Conservation (phyloP, 768 basidiomycete genomes). For the Russula sp. region DNA sequence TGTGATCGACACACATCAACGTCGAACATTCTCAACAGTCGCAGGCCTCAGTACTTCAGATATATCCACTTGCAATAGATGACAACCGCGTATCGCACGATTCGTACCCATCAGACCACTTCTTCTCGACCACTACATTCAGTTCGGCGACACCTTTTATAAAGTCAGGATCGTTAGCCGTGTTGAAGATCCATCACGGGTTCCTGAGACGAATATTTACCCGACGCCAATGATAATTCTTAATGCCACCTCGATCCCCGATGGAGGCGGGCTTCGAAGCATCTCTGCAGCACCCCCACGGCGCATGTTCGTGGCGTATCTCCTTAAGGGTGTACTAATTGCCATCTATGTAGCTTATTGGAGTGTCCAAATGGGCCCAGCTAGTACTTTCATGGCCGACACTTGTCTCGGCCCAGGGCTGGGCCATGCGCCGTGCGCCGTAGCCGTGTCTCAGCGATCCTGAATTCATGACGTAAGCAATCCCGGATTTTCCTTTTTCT, state of each 20-base stretch:
- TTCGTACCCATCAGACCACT: background rate
- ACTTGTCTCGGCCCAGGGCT: background rate
- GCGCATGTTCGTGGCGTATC: background rate
- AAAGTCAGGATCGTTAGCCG: background rate
- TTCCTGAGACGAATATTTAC: constrained; percentile 6
- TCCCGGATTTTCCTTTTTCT: constrained; percentile 18
- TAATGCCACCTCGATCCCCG: background rate
- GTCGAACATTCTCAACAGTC: background rate
- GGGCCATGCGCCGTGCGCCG: background rate
- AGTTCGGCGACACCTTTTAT: background rate
- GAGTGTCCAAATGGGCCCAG: background rate
- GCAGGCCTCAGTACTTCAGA: background rate
- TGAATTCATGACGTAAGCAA: constrained; percentile 24
- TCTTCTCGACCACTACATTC: background rate
- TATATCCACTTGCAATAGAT: background rate
- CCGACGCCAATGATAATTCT: background rate
- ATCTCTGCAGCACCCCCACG: background rate
- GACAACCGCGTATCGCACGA: background rate
- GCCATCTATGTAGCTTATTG: background rate
- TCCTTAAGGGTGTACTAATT: background rate
- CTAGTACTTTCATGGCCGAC: background rate
- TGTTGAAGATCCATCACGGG: constrained; percentile 4
- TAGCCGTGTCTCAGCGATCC: background rate
- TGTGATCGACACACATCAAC: background rate
- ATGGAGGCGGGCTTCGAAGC: background rate